Percentiles rank a stretch among this genome's conserved stretches.
Conservation (phyloP, 164 flowering plant species). For the Tetracentron sinense region DNA sequence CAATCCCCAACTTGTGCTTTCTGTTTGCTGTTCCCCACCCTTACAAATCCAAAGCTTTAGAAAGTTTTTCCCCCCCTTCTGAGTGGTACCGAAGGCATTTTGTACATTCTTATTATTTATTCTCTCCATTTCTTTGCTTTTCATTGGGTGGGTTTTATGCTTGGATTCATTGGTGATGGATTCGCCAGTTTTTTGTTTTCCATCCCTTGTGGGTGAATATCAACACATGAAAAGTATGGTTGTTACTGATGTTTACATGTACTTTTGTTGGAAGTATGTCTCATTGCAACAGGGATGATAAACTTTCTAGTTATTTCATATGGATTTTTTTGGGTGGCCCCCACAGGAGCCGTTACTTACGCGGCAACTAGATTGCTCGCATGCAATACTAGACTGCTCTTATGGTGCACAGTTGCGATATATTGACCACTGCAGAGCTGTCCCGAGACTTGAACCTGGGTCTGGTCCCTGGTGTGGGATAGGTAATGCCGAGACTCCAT, state of each 20-base stretch:
- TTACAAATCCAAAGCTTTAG: background rate
- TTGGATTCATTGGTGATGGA: constrained; percentile 15
- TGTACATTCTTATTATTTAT: constrained; percentile 24
- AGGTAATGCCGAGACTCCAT: too few relatives aligned
- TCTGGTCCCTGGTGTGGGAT: too few relatives aligned
- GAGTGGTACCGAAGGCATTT: constrained; percentile 4
- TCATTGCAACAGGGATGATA: background rate
- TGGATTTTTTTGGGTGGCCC: too few relatives aligned
- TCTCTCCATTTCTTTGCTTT: background rate
- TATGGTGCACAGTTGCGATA: too few relatives aligned
- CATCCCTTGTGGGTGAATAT: constrained; percentile 6
- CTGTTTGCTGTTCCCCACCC: constrained; percentile 6
- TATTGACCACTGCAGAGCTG: too few relatives aligned
- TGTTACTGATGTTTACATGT: background rate
- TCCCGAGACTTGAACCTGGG: too few relatives aligned
- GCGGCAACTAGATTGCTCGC: too few relatives aligned
- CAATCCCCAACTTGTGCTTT: constrained; percentile 16
- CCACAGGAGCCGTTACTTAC: too few relatives aligned
- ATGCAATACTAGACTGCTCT: too few relatives aligned
- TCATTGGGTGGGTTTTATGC: constrained; percentile 5
- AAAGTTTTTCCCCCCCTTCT: background rate
- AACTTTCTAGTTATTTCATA: too few relatives aligned
- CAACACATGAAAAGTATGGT: constrained; percentile 6
- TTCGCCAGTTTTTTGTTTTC: constrained; percentile 2
- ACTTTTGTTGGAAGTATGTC: background rate